These are phyloP conservation scores for Clavispora fructus DNA, from an alignment of 805 yeast genomes.

Conservation along the genomic window DNA sequence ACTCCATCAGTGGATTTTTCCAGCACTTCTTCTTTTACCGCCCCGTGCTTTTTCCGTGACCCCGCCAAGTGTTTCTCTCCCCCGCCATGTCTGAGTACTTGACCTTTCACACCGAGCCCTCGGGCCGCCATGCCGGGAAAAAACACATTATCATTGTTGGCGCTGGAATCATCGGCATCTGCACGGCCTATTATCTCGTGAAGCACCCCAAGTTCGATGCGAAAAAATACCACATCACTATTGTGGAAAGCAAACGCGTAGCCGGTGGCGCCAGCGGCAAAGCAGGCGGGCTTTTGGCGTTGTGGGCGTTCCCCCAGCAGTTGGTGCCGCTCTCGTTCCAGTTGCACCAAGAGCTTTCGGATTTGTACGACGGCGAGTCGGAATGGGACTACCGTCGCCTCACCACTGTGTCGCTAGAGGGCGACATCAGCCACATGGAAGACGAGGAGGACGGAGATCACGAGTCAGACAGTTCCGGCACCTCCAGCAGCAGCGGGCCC, in stretches of 20 bases:
- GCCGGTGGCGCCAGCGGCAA: conserved; percentile 98
- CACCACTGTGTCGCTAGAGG: conserved; percentile 82
- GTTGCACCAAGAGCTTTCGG: conserved; percentile 77
- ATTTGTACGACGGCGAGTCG: conserved; percentile 71
- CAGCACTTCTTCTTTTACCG: not conserved
- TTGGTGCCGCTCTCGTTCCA: conserved; percentile 84
- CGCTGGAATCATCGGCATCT: conserved; percentile 94
- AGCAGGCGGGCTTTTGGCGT: conserved; percentile 92
- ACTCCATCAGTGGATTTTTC: not conserved
- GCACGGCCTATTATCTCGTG: conserved; percentile 86
- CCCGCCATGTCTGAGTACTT: conserved; percentile 25
- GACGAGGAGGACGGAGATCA: conserved; percentile 19
- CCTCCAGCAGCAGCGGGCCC: conserved; percentile 1
- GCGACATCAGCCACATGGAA: conserved; percentile 49
- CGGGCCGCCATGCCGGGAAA: conserved; percentile 52
- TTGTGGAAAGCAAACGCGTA: conserved; percentile 82
- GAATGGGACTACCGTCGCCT: conserved; percentile 93
- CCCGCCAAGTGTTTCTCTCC: not conserved
- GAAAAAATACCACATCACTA: conserved; percentile 69
- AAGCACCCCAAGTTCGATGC: conserved; percentile 77
- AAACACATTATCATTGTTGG: conserved; percentile 82
- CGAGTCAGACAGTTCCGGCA: conserved; percentile 9
- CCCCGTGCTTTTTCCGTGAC: not conserved
- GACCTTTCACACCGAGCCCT: conserved; percentile 35
- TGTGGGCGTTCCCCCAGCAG: conserved; percentile 96